A percentile compares a stretch with the other conserved stretches of the same genome.
phyloP scores from a whole-genome alignment of 305 asterid genomes.

The Fraxinus paxiana region DNA sequence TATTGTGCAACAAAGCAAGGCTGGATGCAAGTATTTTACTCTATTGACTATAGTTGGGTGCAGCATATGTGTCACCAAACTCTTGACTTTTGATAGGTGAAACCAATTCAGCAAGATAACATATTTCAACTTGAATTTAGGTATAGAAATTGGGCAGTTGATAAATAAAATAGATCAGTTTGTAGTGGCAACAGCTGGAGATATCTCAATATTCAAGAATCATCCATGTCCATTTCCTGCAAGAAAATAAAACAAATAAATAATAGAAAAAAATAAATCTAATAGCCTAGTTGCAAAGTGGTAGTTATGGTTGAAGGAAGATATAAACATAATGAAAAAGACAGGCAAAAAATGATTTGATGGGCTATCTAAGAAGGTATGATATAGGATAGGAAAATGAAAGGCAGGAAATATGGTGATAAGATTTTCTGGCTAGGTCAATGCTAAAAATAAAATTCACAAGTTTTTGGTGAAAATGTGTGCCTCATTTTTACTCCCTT shows the following conservation, averaged over 20 bases:
- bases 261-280: background rate
- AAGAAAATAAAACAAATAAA: background rate
- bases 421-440: constrained; percentile 33
- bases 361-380: constrained; percentile 4
- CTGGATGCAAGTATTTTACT: background rate
- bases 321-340: constrained; percentile 11
- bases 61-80: background rate
- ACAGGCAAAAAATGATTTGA: constrained; percentile 24
- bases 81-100: constrained; percentile 19
- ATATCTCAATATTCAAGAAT: background rate
- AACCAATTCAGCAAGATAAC: constrained; percentile 11
- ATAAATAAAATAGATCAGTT: constrained; percentile 13
- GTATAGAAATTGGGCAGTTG: constrained; percentile 11
- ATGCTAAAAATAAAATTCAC: constrained; percentile 24
- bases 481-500: constrained; percentile 34
- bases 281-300: constrained; percentile 15
- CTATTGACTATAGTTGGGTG: background rate
- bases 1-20: background rate
- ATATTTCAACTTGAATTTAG: background rate
- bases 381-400: constrained; percentile 19
- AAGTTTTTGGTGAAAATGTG: constrained; percentile 28
- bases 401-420: constrained; percentile 39
- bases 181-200: constrained; percentile 20
- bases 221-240: background rate
- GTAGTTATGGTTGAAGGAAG: constrained; percentile 18